Conservation (phyloP, 2,329 filamentous ascomycete species). For the Fusarium sambucinum region DNA sequence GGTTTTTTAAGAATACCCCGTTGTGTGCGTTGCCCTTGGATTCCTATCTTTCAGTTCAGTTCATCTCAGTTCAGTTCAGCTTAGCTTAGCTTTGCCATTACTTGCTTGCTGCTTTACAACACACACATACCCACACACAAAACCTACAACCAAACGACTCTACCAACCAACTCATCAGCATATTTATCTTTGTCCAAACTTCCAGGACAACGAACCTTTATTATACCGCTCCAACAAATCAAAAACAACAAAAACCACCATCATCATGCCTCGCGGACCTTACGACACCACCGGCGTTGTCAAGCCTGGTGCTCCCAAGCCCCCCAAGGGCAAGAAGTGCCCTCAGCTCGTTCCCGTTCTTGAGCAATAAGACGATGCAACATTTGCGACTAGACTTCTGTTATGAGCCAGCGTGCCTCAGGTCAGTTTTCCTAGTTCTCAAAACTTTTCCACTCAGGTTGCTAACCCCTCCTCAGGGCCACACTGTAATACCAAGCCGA, state of each 20-base stretch:
- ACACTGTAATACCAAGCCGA: conserved; percentile 31
- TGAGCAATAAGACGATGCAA: conserved; percentile 32
- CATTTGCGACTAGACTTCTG: conserved; percentile 18
- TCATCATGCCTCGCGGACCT: conserved; percentile 53
- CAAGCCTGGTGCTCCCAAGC: conserved; percentile 54
- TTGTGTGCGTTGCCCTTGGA: conserved; percentile 40
- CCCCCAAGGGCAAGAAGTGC: conserved; percentile 49
- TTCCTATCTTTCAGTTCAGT: conserved; percentile 35
- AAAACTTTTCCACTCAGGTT: background rate
- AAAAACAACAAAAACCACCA: conserved; percentile 13
- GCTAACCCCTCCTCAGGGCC: conserved; percentile 36
- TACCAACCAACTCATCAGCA: conserved; percentile 26
- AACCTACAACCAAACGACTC: conserved; percentile 13
- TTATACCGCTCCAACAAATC: conserved; percentile 5
- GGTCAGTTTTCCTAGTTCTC: conserved; percentile 28
- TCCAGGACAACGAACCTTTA: conserved; percentile 29
- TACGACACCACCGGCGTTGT: conserved; percentile 55
- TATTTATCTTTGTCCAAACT: conserved; percentile 15
- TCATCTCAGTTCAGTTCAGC: conserved; percentile 14
- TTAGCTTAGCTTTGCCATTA: conserved; percentile 26
- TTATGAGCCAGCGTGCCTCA: conserved; percentile 34
- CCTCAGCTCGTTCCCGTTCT: conserved; percentile 19
- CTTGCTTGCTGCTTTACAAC: conserved; percentile 24
- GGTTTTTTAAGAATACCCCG: conserved; percentile 36
- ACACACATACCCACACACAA: conserved; percentile 22